phyloP scores from a whole-genome alignment of 352 stramenopile species.

The Globisporangium cystogenes region DNA sequence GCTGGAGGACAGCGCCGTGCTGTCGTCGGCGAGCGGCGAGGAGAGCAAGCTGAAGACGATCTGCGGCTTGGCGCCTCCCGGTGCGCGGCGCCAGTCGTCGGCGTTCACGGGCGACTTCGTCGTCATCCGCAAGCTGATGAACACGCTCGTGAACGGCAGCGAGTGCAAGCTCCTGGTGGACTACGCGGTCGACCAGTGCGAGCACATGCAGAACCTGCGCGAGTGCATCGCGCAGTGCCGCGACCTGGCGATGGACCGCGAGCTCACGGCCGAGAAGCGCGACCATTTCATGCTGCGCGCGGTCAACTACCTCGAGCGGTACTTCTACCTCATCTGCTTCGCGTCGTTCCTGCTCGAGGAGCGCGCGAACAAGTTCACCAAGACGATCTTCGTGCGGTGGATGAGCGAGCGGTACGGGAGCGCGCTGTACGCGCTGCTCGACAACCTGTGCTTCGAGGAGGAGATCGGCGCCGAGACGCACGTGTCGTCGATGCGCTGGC shows the following conservation, averaged over 20 bases:
- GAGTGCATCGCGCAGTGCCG: slow-evolving; percentile 80
- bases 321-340: slow-evolving; percentile 89
- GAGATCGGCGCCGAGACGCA: slow-evolving; percentile 73
- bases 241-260: slow-evolving; percentile 67
- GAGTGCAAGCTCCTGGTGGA: slow-evolving; percentile 64
- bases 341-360: slow-evolving; percentile 83
- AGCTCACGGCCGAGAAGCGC: slow-evolving; percentile 57
- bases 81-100: slow-evolving; percentile 43
- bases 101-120: slow-evolving; percentile 56
- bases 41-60: slow-evolving; percentile 20
- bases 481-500: slow-evolving; percentile 82
- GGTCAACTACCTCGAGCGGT: slow-evolving; percentile 87
- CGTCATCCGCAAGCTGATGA: slow-evolving; percentile 67
- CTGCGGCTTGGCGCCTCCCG: slow-evolving; percentile 2
- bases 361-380: slow-evolving; percentile 39
- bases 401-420: slow-evolving; percentile 83
- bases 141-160: slow-evolving; percentile 65
- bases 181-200: slow-evolving; percentile 68
- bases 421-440: slow-evolving; percentile 77
- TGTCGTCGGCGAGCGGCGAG: slow-evolving; percentile 5
- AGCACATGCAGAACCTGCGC: slow-evolving; percentile 82
- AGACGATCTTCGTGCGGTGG: slow-evolving; percentile 68
- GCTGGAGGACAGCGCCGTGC: slow-evolving; percentile 31
- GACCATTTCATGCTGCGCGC: slow-evolving; percentile 80
- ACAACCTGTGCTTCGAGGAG: slow-evolving; percentile 85